Percentiles rank a stretch among this genome's conserved stretches.
phyloP scores from a whole-genome alignment of 768 basidiomycete genomes.

The Trametes meyenii region DNA sequence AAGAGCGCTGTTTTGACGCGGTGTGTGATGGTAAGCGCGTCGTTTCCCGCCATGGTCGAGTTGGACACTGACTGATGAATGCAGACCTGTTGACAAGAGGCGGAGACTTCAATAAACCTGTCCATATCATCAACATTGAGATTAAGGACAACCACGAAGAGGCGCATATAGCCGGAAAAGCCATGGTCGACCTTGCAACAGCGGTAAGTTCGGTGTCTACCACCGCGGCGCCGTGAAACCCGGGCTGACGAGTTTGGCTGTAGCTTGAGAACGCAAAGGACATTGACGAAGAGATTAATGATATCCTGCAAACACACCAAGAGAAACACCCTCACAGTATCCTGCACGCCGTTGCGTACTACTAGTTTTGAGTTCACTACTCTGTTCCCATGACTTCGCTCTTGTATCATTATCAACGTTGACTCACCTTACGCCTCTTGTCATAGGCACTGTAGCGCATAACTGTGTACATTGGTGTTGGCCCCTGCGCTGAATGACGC shows the following conservation, averaged over 20 bases:
- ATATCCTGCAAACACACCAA: slow-evolving; percentile 81
- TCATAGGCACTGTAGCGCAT: slow-evolving; percentile 10
- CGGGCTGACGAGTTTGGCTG: background rate
- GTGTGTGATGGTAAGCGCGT: slow-evolving; percentile 89
- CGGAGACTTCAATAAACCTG: slow-evolving; percentile 90
- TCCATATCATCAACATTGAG: slow-evolving; percentile 96
- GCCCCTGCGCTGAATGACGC: slow-evolving; percentile 8
- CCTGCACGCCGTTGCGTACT: slow-evolving; percentile 90
- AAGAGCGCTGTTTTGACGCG: slow-evolving; percentile 97
- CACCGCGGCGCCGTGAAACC: slow-evolving; percentile 3
- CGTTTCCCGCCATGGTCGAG: slow-evolving; percentile 5
- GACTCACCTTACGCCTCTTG: background rate
- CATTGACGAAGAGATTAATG: slow-evolving; percentile 89
- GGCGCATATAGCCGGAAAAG: slow-evolving; percentile 92
- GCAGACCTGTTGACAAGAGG: slow-evolving; percentile 84
- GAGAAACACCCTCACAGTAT: slow-evolving; percentile 91
- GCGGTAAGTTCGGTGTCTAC: slow-evolving; percentile 59
- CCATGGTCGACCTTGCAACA: slow-evolving; percentile 87
- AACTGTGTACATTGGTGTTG: background rate
- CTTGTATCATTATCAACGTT: slow-evolving; percentile 14
- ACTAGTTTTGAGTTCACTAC: slow-evolving; percentile 47
- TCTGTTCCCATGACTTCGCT: background rate
- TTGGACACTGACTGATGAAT: background rate
- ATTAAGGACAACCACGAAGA: slow-evolving; percentile 99
- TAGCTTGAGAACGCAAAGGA: slow-evolving; percentile 88